These are phyloP conservation scores for Dipteronia dyeriana DNA, from an alignment of 345 rosid genomes.

Conservation along the genomic window DNA sequence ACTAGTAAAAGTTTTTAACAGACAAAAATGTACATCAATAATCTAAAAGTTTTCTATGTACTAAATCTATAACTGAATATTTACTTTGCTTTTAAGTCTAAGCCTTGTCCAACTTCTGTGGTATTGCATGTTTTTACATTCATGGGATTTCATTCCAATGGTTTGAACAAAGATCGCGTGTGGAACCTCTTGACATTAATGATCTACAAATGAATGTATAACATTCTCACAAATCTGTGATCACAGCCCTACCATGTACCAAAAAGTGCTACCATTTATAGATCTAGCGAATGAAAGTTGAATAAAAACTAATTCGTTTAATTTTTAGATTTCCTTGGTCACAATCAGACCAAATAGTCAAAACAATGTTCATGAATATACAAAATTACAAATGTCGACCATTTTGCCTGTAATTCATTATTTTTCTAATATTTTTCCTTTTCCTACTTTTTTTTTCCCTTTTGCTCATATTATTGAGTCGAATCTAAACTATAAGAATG, in stretches of 20 bases:
- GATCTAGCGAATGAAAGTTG: neutral
- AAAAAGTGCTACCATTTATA: neutral
- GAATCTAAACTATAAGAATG: neutral
- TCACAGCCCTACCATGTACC: neutral
- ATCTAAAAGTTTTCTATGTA: neutral
- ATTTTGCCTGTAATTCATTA: neutral
- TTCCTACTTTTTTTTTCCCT: neutral
- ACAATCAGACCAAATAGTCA: neutral
- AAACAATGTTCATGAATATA: neutral
- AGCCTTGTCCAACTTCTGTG: neutral
- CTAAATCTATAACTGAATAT: neutral
- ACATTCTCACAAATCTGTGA: neutral
- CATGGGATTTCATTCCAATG: neutral
- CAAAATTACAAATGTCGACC: neutral
- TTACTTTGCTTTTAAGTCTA: neutral
- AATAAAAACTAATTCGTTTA: neutral
- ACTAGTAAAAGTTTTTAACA: neutral
- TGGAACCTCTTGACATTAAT: neutral
- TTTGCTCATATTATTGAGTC: neutral
- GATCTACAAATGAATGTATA: neutral
- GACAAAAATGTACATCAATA: neutral
- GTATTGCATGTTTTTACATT: neutral
- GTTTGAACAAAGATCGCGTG: neutral
- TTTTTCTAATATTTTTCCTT: neutral
- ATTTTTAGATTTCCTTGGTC: neutral